Percentiles rank a stretch among this genome's conserved stretches.
Evolutionary conservation across 73 alveolate genomes (phyloP).

Genomic region (Paramecium octaurelia): DNA sequence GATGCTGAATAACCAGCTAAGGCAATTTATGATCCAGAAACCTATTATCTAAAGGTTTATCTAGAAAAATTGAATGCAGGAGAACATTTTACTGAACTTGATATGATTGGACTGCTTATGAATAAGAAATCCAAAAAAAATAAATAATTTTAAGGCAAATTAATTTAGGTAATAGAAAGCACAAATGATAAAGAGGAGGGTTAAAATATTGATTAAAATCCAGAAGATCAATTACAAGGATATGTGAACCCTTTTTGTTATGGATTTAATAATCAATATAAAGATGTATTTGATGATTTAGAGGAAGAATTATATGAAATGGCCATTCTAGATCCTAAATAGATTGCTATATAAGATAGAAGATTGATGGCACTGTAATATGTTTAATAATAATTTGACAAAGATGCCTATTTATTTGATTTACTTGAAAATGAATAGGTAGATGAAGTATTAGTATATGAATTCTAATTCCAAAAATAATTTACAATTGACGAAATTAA

Average conservation of each 20-base stretch:
- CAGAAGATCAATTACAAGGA: background rate
- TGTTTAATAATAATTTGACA: background rate
- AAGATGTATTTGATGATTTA: slow-evolving; percentile 64
- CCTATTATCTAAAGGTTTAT: background rate
- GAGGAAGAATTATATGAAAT: background rate
- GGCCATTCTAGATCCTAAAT: background rate
- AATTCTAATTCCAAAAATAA: background rate
- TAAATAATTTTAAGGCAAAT: background rate
- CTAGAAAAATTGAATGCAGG: background rate
- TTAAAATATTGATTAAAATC: background rate
- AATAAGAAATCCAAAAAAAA: background rate
- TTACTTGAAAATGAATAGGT: slow-evolving; percentile 6
- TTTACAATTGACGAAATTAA: background rate
- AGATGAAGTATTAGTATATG: background rate
- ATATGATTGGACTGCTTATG: background rate
- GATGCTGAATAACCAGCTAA: background rate
- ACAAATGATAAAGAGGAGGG: background rate
- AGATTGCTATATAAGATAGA: background rate
- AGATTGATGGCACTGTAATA: background rate
- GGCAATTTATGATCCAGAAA: background rate
- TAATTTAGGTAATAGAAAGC: background rate
- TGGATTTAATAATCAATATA: slow-evolving; percentile 16
- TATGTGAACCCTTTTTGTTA: background rate
- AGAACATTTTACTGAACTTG: background rate
- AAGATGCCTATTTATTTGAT: background rate